Conservation (phyloP, 1,284 basidiomycete genomes). For the Marasmius fiardii region DNA sequence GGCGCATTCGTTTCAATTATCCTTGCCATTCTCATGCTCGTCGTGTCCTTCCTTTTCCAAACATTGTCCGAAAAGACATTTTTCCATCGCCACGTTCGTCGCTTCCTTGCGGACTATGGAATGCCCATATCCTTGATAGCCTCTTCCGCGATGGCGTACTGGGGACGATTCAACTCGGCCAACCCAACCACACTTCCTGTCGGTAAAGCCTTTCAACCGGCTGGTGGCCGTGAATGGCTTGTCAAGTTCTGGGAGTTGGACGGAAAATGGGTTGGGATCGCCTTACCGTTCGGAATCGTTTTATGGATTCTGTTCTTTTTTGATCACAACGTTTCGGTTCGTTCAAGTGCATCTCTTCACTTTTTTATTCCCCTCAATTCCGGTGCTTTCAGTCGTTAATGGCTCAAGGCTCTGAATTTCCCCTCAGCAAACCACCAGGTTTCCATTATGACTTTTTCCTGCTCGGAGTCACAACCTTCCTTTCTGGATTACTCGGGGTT, state of each 20-base stretch:
- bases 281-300: slow-evolving; percentile 69
- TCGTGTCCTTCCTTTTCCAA: slow-evolving; percentile 72
- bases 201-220: slow-evolving; percentile 68
- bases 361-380: slow-evolving; percentile 1
- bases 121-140: slow-evolving; percentile 85
- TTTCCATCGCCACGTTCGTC: slow-evolving; percentile 70
- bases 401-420: slow-evolving; percentile 90
- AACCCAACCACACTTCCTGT: slow-evolving; percentile 69
- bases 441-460: slow-evolving; percentile 92
- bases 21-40: slow-evolving; percentile 75
- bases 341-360: slow-evolving; percentile 21
- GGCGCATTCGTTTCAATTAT: slow-evolving; percentile 73
- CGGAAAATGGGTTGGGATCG: slow-evolving; percentile 86
- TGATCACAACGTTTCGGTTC: slow-evolving; percentile 81
- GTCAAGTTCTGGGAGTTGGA: slow-evolving; percentile 91
- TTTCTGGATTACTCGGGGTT: slow-evolving; percentile 86
- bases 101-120: slow-evolving; percentile 83
- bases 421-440: slow-evolving; percentile 87
- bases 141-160: slow-evolving; percentile 75
- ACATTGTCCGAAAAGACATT: slow-evolving; percentile 58
- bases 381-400: slow-evolving; percentile 67
- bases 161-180: slow-evolving; percentile 73
- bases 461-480: slow-evolving; percentile 89
- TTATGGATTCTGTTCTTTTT: slow-evolving; percentile 77
- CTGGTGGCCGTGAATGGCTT: slow-evolving; percentile 78